These are phyloP conservation scores for Chloris gayana DNA, from an alignment of 176 grass and related monocot species.

Conservation along the genomic window DNA sequence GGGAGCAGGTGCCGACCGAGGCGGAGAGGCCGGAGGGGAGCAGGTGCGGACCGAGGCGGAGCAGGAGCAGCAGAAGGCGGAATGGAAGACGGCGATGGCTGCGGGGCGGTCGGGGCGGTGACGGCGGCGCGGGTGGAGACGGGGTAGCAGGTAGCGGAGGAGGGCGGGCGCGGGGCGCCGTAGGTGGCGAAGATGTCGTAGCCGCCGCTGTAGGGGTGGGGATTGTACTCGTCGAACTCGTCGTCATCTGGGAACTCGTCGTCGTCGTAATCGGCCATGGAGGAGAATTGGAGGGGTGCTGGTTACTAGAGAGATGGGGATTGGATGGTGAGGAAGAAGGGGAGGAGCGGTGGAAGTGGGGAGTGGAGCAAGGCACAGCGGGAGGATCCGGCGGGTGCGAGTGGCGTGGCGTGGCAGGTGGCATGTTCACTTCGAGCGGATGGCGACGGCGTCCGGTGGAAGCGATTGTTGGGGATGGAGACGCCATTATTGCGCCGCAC, in stretches of 20 bases:
- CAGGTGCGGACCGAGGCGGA: not conserved
- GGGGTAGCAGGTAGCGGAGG: constrained; percentile 48
- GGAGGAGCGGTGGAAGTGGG: not conserved
- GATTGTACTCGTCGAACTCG: constrained; percentile 84
- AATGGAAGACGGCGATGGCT: not conserved
- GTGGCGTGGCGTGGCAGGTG: constrained; percentile 9
- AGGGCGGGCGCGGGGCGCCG: constrained; percentile 54
- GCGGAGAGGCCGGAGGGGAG: not conserved
- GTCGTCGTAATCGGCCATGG: constrained; percentile 58
- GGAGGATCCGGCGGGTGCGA: not conserved
- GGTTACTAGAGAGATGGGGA: not conserved
- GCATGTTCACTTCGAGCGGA: constrained; percentile 40
- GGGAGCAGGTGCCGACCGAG: not conserved
- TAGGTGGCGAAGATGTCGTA: constrained; percentile 80
- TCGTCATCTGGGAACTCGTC: constrained; percentile 64
- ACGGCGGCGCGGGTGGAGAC: constrained; percentile 12
- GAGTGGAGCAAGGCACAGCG: not conserved
- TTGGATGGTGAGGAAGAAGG: not conserved
- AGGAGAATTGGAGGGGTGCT: not conserved
- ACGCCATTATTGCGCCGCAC: constrained; percentile 34
- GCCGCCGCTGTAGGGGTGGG: constrained; percentile 80
- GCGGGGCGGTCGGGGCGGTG: constrained; percentile 15
- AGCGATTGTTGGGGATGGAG: not conserved
- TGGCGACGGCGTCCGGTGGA: constrained; percentile 19
- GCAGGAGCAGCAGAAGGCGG: not conserved